Evolutionary conservation across 2,329 filamentous ascomycete genomes (phyloP), one percentile per base, ranked within the genome.

Genomic region (Talaromyces marneffei): DNA sequence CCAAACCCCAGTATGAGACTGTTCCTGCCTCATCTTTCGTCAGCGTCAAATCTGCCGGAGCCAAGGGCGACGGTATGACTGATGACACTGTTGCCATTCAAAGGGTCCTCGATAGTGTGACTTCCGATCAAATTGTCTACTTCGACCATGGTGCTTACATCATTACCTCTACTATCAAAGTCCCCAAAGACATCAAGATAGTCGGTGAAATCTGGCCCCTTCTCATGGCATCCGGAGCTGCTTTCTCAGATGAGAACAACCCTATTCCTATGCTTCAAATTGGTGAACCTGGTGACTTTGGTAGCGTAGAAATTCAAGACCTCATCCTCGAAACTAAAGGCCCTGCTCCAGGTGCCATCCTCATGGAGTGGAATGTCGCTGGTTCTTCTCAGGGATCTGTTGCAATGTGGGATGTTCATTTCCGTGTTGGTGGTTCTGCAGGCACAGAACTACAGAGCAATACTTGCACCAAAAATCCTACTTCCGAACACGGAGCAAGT

Each of bases 361-460:
- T 97, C 72, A 86, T 97, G 78, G 85, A 97, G 74, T 97, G 91
- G 89, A 97, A 97, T 77, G 80, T 96, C 44, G 85, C 85, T 46
- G 87, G 86, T 37, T 60, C 72, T 25, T 68, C 70, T 6, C 82
- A 87, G 62, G 91, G 91, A 52, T 84, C 86, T 1, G 87, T 87
- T 20, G 93, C 86, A 64, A 87, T 97, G 77, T 99, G 92, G 90
- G 94, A 99, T 70, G 87, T 92, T n/a, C 94, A 99, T 80, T 88
- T 94, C 78, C 91, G 94, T 71, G 85, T 99, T 68, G 93, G 92
- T 68, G 94, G 94, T 46, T 87, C 88, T 59, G 87, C 89, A 4
- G 93, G 93, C 63, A 95, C 92, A 29, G 77, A 90, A 66, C 83
- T 97, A 16, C 90, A 95, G 76, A 88, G 87, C 18, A 83, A 90